Percentiles rank a stretch among this genome's conserved stretches.
Evolutionary conservation across 2,329 filamentous ascomycete genomes (phyloP).

Genomic region (Fusarium torreyae): DNA sequence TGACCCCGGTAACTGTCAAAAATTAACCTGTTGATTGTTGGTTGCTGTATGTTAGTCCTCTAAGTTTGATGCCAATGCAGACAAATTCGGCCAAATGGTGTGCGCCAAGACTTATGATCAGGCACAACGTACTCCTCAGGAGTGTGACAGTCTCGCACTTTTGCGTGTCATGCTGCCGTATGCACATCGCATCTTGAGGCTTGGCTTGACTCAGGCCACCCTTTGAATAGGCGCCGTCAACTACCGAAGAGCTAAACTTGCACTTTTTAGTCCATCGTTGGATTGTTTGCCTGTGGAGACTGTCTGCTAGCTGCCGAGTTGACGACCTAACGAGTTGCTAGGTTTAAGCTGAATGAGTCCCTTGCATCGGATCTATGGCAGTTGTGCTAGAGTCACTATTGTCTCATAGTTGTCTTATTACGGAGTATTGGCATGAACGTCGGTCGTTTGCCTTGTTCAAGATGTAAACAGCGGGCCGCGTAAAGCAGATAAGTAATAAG

Average conservation of each 20-base stretch:
- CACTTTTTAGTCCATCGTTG: neutral
- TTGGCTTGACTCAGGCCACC: constrained; percentile 4
- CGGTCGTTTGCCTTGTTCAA: constrained; percentile 17
- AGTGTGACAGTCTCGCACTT: neutral
- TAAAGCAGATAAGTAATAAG: neutral
- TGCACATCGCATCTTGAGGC: neutral
- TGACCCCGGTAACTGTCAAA: constrained; percentile 23
- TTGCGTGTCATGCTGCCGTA: constrained; percentile 20
- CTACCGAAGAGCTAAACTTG: constrained; percentile 7
- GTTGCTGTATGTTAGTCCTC: constrained; percentile 22
- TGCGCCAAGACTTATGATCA: constrained; percentile 22
- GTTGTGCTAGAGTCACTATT: neutral
- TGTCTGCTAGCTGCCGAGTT: constrained; percentile 4
- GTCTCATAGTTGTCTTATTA: constrained; percentile 3
- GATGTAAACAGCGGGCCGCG: constrained; percentile 8
- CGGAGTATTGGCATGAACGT: constrained; percentile 2
- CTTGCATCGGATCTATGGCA: constrained; percentile 21
- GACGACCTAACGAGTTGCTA: constrained; percentile 2
- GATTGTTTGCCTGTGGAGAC: constrained; percentile 7
- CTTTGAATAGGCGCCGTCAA: constrained; percentile 4
- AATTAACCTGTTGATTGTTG: constrained; percentile 32
- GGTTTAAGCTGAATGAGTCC: constrained; percentile 17
- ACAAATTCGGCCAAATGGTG: neutral
- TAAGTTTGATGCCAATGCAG: neutral
- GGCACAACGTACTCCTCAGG: constrained; percentile 4